Conservation (phyloP, 495 filamentous ascomycete genomes). For the Lepidopterella palustris region DNA sequence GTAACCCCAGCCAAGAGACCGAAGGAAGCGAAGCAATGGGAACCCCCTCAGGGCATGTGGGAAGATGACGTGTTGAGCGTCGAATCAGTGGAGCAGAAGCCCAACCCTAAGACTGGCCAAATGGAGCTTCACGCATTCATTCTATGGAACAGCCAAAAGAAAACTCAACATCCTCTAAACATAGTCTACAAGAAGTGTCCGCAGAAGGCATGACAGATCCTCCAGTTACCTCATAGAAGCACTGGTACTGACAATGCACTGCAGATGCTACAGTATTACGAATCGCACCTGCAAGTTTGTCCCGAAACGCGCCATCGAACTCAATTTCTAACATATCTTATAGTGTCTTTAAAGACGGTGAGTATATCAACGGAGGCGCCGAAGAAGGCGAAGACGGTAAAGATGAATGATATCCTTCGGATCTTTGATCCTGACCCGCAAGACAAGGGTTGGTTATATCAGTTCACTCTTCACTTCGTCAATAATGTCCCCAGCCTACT, state of each 20-base stretch:
- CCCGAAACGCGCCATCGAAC: neutral
- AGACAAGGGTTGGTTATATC: too few species aligned
- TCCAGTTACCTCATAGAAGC: too few species aligned
- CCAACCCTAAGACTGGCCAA: slow-evolving; percentile 32
- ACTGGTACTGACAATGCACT: neutral
- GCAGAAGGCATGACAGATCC: slow-evolving; percentile 34
- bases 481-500: too few species aligned
- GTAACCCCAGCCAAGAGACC: neutral
- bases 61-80: slow-evolving; percentile 49
- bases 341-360: neutral
- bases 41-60: slow-evolving; percentile 50
- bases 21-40: slow-evolving; percentile 38
- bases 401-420: neutral
- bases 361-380: neutral
- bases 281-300: slow-evolving; percentile 37
- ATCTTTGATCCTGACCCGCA: neutral
- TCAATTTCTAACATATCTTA: neutral
- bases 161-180: slow-evolving; percentile 34
- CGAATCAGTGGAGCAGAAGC: slow-evolving; percentile 49
- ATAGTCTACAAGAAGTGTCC: slow-evolving; percentile 38
- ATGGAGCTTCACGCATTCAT: slow-evolving; percentile 45
- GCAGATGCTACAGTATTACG: slow-evolving; percentile 38
- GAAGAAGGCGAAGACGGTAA: too few species aligned
- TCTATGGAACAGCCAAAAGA: slow-evolving; percentile 47
- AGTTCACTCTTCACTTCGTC: too few species aligned